Evolutionary conservation across 805 yeast genomes (phyloP).

Genomic region (Wickerhamomyces mucosus): DNA sequence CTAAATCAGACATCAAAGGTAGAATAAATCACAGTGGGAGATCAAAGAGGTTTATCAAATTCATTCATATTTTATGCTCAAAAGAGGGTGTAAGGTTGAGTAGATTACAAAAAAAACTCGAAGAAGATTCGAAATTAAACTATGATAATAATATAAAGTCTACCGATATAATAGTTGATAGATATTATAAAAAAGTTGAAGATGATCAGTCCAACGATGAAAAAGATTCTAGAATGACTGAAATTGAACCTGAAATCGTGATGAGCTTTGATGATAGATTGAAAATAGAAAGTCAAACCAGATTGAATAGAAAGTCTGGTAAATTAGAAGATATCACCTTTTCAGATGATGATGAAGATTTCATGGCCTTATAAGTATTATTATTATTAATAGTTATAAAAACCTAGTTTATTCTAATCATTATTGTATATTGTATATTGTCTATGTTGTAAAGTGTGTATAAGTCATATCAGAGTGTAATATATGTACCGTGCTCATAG

Average conservation of each 20-base stretch:
- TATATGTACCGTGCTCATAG: conserved; percentile 1
- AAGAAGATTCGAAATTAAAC: conserved; percentile 1
- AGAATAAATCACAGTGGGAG: conserved; percentile 7
- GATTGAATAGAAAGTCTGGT: too few relatives aligned
- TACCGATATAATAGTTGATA: conserved; percentile 3
- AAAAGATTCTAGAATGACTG: not conserved
- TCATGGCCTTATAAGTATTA: conserved; percentile 7
- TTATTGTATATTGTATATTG: not conserved
- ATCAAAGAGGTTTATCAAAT: conserved; percentile 9
- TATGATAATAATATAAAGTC: conserved; percentile 1
- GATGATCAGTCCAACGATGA: too few relatives aligned
- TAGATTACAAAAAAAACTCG: conserved; percentile 4
- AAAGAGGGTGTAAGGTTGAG: conserved; percentile 6
- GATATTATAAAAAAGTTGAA: not conserved
- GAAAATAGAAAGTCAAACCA: too few relatives aligned
- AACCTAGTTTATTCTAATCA: not conserved
- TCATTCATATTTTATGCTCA: conserved; percentile 4
- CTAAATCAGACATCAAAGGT: conserved; percentile 6
- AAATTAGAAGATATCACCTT: not conserved
- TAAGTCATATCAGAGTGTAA: conserved; percentile 1
- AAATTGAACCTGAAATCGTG: not conserved
- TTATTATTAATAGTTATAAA: not conserved
- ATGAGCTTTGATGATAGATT: too few relatives aligned
- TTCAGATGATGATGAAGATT: conserved; percentile 11
- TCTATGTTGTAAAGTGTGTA: too few relatives aligned